Evolutionary conservation across 805 yeast species (phyloP), one percentile per base, ranked within the genome.

Genomic region (Henningerozyma blattae): DNA sequence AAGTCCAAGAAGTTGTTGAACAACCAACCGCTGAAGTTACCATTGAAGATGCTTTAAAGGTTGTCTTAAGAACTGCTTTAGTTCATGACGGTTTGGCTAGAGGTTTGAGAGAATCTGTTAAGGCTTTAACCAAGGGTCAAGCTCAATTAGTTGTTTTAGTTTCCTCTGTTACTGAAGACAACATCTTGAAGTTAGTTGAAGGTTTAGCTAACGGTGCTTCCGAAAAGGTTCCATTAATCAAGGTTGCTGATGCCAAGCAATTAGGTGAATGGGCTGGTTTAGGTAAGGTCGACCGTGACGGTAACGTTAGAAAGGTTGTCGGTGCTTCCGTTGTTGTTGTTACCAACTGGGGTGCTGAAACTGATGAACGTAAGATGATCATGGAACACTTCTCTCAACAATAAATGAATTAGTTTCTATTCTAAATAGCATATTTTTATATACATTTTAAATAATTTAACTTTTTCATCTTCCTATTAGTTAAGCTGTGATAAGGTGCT

Each of bases 241-340:
- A 91, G 82, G 97, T 91, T 58, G 83, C 97, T 58, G 98, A 91
- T 65, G 95, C 97, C 64, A 91, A 91, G 81, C 83, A 85, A 75
- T 79, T 91, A 65, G 99, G 99, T 78, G 97, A 91, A 77, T 91
- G 98, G 98, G 97, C 97, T 62, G 98, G 98, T 82, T 77, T 91
- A 58, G 91, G 95, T 76, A 85, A 86, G 73, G 79, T 89, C 61
- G 97, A 91, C 93, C 85, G 95, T 74, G 97, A 91, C 61, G 99
- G 98, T 74, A 86, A 89, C 77, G 95, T 97, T 72, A 86, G 96
- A 78, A 91, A 91, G 85, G 97, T 91, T 60, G 98, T 91, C 67
- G 98, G 98, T 73, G 94, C 95, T 70, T 87, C 97, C 59, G 89
- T 94, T 71, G 96, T 89, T 64, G 98, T 91, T 59, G 84, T 91